These are phyloP conservation scores for Planoprotostelium fungivorum DNA, from an alignment of 78 protist genomes.

Conservation along the genomic window DNA sequence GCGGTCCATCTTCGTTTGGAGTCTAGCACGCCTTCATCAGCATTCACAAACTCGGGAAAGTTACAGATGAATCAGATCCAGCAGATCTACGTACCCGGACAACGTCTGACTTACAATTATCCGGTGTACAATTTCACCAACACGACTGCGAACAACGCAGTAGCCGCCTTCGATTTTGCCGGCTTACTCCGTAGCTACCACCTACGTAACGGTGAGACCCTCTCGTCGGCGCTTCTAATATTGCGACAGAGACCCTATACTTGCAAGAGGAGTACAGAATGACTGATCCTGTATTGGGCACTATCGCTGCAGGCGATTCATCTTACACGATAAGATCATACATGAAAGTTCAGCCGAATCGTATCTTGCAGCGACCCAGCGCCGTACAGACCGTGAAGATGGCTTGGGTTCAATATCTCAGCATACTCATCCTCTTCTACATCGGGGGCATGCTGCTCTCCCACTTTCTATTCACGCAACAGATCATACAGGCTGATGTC, in stretches of 20 bases:
- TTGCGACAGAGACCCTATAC: too few species aligned
- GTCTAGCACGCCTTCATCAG: neutral
- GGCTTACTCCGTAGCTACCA: neutral
- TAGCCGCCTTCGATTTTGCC: neutral
- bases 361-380: neutral
- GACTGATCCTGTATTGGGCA: too few species aligned
- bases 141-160: neutral
- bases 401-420: neutral
- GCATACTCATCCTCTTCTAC: neutral
- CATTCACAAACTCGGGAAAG: neutral
- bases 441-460: neutral
- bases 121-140: neutral
- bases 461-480: neutral
- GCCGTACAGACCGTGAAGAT: neutral
- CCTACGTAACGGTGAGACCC: neutral
- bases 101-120: neutral
- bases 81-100: neutral
- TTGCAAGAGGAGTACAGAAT: too few species aligned
- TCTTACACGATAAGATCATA: neutral
- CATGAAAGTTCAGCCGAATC: neutral
- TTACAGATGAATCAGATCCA: neutral
- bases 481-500: neutral
- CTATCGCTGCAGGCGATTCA: too few species aligned
- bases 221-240: neutral
- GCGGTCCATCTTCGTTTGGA: neutral